Percentiles rank a stretch among this genome's conserved stretches.
These are phyloP conservation scores for Tetracladium setigerum DNA, from an alignment of 495 filamentous ascomycete species.

Conservation along the genomic window DNA sequence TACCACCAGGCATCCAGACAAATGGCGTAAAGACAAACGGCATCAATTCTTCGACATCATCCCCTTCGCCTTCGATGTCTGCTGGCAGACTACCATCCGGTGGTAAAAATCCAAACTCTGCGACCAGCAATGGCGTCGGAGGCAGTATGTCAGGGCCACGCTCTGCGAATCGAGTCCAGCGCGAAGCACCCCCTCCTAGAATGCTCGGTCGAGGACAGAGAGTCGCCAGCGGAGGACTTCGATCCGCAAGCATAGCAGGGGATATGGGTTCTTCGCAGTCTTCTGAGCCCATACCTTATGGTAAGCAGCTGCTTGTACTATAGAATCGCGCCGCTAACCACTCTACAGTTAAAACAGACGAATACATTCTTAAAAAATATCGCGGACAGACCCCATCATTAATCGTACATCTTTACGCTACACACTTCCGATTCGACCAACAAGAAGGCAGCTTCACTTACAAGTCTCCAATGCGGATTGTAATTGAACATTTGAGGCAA, in stretches of 20 bases:
- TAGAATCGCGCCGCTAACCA: constrained; percentile 3
- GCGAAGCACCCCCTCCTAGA: constrained; percentile 29
- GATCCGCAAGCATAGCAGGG: constrained; percentile 35
- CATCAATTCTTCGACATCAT: constrained; percentile 52
- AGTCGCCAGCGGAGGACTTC: constrained; percentile 30
- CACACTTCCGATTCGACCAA: constrained; percentile 86
- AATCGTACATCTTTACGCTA: constrained; percentile 75
- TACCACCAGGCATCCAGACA: constrained; percentile 46
- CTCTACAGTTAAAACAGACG: constrained; percentile 52
- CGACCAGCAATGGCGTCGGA: constrained; percentile 37
- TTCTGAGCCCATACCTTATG: constrained; percentile 38
- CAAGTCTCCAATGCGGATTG: constrained; percentile 79
- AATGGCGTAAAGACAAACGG: constrained; percentile 56
- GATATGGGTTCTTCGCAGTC: constrained; percentile 27
- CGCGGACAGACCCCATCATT: constrained; percentile 69
- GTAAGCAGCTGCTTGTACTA: constrained; percentile 22
- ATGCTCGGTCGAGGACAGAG: constrained; percentile 32
- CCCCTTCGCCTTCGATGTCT: constrained; percentile 58
- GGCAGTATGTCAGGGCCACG: constrained; percentile 34
- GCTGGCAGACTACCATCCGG: constrained; percentile 49
- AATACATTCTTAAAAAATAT: constrained; percentile 79
- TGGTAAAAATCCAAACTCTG: constrained; percentile 34
- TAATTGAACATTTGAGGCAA: constrained; percentile 60
- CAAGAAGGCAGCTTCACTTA: constrained; percentile 90
- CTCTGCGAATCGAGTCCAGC: constrained; percentile 43